Base-by-base conservation (phyloP, 2,329 filamentous ascomycete genomes). In the Fusarium torreyae region DNA sequence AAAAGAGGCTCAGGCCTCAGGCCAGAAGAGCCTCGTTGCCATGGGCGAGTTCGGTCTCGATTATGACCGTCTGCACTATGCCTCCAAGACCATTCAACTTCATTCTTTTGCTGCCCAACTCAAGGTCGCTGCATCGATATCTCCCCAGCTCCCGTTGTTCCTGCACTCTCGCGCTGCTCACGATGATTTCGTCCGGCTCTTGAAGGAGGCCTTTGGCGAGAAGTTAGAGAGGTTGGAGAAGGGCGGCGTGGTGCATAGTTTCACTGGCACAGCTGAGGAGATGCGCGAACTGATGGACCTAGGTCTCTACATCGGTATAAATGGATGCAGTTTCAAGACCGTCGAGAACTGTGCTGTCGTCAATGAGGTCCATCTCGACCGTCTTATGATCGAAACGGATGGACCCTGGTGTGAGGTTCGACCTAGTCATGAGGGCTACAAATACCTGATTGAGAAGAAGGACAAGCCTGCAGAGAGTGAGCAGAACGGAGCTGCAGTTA, bases 381-480 rank as follows among this genome's bases (percentile, higher is more conserved):
- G 91, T 46, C 80, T 99, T 55, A 97, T 98, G 87, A 89, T 99
- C 48, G 96, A 99, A 85, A 99, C 96, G 0, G 96, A 99, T 77
- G 96, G 96, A 4, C 96, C 96, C 5, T 99, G 96, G 92, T 99
- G 96, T 77, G 96, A 99, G 79, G 95, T 99, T 62, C 86, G 96
- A 24, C 91, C 94, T 1, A 93, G 89, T 31, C 95, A 99, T 81
- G 94, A 94, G 31, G 94, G 93, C 4, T 92, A 91, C 74, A 91
- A 91, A 79, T 92, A 91, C 69, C 80, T 89, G 13, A 78, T 88
- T 6, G 82, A 84, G 64, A 79, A 80, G 57, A 81, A 80, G 71
- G 71, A 71, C 9, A 43, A 44, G 38, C 34, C 57, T 14, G 54
- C 17, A 3, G 73, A 77, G 10, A 69, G 68, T 8, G 63, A 63